Conservation (phyloP, 352 stramenopile species). For the Chrysophaeum taylorii region DNA sequence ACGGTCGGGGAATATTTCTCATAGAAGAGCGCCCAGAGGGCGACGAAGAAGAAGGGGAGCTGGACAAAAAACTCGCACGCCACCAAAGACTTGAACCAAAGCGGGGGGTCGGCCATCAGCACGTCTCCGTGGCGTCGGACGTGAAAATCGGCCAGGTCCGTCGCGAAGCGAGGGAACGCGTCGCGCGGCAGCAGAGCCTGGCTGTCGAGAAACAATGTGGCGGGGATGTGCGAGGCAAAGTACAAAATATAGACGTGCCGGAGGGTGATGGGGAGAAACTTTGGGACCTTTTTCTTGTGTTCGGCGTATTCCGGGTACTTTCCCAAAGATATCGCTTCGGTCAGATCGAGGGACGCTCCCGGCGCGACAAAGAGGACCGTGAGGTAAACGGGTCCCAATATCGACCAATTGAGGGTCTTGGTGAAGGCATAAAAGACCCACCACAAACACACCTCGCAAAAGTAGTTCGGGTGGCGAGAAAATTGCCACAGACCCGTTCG, state of each 20-base stretch:
- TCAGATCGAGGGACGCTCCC: neutral
- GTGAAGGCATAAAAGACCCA: constrained; percentile 43
- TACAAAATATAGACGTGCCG: constrained; percentile 15
- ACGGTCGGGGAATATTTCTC: constrained; percentile 15
- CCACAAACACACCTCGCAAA: constrained; percentile 35
- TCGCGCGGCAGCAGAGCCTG: constrained; percentile 13
- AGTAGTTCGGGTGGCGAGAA: constrained; percentile 38
- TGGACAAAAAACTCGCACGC: constrained; percentile 24
- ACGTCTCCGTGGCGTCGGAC: constrained; percentile 24
- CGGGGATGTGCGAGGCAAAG: constrained; percentile 18
- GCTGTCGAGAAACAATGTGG: constrained; percentile 19
- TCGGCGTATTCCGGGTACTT: neutral
- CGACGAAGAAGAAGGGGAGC: constrained; percentile 27
- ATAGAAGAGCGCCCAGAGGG: constrained; percentile 18
- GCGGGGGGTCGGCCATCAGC: constrained; percentile 22
- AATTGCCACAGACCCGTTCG: constrained; percentile 31
- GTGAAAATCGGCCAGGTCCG: constrained; percentile 20
- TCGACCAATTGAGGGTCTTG: constrained; percentile 28
- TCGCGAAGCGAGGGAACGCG: constrained; percentile 10
- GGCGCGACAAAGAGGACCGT: constrained; percentile 1
- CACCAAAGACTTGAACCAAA: constrained; percentile 26
- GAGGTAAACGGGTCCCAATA: neutral
- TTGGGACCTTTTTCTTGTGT: neutral
- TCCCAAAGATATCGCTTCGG: neutral
- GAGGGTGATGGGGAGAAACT: neutral